phyloP scores from a whole-genome alignment of 1,139 yeast genomes.

The Blastobotrys raffinosifermentans region DNA sequence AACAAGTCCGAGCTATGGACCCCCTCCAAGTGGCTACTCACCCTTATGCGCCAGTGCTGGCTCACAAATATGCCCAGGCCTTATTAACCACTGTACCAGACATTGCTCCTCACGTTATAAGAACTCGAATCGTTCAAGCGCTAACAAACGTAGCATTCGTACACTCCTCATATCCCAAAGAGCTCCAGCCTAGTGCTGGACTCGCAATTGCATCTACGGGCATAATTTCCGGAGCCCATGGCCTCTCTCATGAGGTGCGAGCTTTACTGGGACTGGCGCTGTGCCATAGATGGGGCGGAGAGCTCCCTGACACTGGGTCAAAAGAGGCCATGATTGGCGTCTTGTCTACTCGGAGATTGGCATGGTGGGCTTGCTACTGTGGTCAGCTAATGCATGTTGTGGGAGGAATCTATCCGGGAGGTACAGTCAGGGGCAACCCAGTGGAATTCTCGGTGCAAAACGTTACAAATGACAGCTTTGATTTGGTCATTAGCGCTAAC shows the following conservation, averaged over 20 bases:
- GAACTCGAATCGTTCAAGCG: constrained; percentile 55
- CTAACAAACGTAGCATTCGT: constrained; percentile 63
- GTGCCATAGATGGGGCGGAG: constrained; percentile 74
- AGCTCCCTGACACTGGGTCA: constrained; percentile 44
- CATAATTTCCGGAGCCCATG: constrained; percentile 62
- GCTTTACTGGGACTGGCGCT: constrained; percentile 62
- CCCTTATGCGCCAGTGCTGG: constrained; percentile 58
- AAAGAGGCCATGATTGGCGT: constrained; percentile 39
- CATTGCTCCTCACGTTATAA: constrained; percentile 49
- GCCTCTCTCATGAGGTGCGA: constrained; percentile 58
- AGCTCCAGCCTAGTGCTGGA: constrained; percentile 64
- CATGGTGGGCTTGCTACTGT: constrained; percentile 61
- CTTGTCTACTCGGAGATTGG: constrained; percentile 26
- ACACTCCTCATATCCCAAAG: constrained; percentile 66
- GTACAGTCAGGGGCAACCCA: constrained; percentile 54
- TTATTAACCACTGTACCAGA: constrained; percentile 48
- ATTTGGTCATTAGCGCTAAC: constrained; percentile 22
- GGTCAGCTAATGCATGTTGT: constrained; percentile 66
- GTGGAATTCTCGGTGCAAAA: constrained; percentile 25
- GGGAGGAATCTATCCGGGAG: constrained; percentile 72
- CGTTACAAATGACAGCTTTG: constrained; percentile 22
- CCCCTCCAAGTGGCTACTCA: constrained; percentile 58
- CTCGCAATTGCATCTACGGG: constrained; percentile 63
- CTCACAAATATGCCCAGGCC: constrained; percentile 45
- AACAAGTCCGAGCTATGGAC: constrained; percentile 50